Evolutionary conservation across 495 filamentous ascomycete genomes (phyloP), one percentile per base, ranked within the genome.

Genomic region (Letharia columbiana): DNA sequence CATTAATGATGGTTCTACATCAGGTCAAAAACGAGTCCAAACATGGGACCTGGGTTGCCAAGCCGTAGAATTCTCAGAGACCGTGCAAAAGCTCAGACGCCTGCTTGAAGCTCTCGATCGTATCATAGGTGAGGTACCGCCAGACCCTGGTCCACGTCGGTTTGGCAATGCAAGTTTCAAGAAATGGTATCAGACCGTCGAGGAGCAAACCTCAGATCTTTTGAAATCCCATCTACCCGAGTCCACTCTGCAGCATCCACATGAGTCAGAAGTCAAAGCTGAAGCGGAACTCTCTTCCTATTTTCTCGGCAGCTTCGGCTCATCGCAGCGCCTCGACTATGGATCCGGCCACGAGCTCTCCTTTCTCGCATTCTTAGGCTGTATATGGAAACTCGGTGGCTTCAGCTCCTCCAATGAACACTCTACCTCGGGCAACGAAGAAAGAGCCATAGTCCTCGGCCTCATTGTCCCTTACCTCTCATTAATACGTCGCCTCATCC

Each of bases 331-430:
- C 44, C 79, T 98, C 54, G 94, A 98, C 75, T 98, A 96, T 74
- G 94, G 94, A 0, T 97, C 95, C 10, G 94, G 94, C 2, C 94
- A 98, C 75, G 94, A 98, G 74, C 75, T 98, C 60, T 94, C 89
- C 76, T 98, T 98, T 70, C 76, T 97, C 18, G 93, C 93, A 23
- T 99, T 98, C 70, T 73, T 98, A 28, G 92, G 85, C 23, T 86
- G 87, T 50, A 79, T 97, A 7, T 99, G 93, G 93, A 96, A 95
- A 72, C 80, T 98, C 4, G 87, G 88, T 50, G 87, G 81, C 35
- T 98, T 99, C 71, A 74, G 80, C 15, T 64, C 18, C 41, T 41
- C 39, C 11, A 6, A 54, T 13, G 17, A 42, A 54, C 44, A 75
- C 3, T 75, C 74, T 31, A 71, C 72, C 12, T 65, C 77, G 10